Percentiles rank a stretch among this genome's conserved stretches.
Conservation (phyloP, 1,284 basidiomycete species). For the Anthracocystis walkeri region DNA sequence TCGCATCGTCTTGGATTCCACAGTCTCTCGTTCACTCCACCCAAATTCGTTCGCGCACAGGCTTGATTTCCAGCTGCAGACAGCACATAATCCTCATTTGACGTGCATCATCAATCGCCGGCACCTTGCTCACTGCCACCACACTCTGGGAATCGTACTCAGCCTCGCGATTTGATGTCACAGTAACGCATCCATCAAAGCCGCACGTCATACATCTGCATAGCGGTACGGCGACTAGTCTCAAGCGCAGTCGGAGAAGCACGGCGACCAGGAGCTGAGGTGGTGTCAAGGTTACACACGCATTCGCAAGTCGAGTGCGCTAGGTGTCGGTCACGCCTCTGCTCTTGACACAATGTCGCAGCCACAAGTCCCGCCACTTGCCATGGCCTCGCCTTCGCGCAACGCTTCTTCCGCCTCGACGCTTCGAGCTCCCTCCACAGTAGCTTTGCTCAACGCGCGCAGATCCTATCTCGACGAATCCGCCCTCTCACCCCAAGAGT, state of each 20-base stretch:
- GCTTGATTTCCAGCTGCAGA: not conserved
- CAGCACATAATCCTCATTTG: not conserved
- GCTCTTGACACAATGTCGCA: constrained; percentile 27
- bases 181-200: not conserved
- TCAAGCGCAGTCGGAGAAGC: not conserved
- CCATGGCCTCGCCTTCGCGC: constrained; percentile 30
- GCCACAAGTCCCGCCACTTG: constrained; percentile 15
- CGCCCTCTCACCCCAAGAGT: constrained; percentile 67
- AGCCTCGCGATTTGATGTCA: not conserved
- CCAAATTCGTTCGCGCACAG: not conserved
- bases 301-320: not conserved
- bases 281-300: not conserved
- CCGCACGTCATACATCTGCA: not conserved
- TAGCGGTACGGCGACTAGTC: not conserved
- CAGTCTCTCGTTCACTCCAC: too few relatives aligned
- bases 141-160: not conserved
- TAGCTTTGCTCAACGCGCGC: constrained; percentile 27
- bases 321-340: constrained; percentile 7
- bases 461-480: constrained; percentile 60
- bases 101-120: not conserved
- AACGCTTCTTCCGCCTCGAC: constrained; percentile 29
- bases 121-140: not conserved
- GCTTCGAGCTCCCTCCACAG: constrained; percentile 27
- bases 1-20: constrained; percentile 6
- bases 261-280: not conserved